Evolutionary conservation across 2,329 filamentous ascomycete species (phyloP), one percentile per base, ranked within the genome.

Genomic region (Cladosporium sp.): DNA sequence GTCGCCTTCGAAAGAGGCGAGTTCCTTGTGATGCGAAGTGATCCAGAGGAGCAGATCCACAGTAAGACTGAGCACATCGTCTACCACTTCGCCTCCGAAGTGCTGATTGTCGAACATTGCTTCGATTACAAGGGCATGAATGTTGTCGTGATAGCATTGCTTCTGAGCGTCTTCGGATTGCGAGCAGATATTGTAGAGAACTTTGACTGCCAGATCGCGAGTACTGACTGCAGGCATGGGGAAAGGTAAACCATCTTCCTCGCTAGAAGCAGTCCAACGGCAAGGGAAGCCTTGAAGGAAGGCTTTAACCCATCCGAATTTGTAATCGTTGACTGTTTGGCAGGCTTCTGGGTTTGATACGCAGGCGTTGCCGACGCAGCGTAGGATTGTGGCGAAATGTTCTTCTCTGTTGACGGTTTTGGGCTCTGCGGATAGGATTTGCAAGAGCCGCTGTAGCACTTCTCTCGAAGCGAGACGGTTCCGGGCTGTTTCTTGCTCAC

Each of bases 171-270:
- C 47, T 47, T 74, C 72, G 32, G 71, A 71, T 71, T 80, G 59
- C 80, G 49, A 57, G 51, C 61, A 64, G 24, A 64, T 41, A 67
- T 83, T 83, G 71, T 79, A 78, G 14, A 82, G 70, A 1, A 81
- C 80, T 47, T 76, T 79, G 36, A 79, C 71, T 55, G 78, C 73
- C 11, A 74, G 55, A 10, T 59, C 38, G n/a, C 57, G 57, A 32
- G 52, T 55, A 10, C 28, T 24, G 18, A 34, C 52, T n/a, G 52
- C 3, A 55, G 52, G 52, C 52, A 55, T 55, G 2, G 52, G 52
- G 4, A 55, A 34, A 4, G 28, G 28, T 34, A 32, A 18, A 21
- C 28, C 7, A 12, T 5, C 52, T 2, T 52, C 49, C 18, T 34
- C 52, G 7, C 11, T 32, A 1, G 30, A 34, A n/a, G 28, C 18